Evolutionary conservation across 2,329 filamentous ascomycete species (phyloP).

Genomic region (Arthroderma uncinatum): DNA sequence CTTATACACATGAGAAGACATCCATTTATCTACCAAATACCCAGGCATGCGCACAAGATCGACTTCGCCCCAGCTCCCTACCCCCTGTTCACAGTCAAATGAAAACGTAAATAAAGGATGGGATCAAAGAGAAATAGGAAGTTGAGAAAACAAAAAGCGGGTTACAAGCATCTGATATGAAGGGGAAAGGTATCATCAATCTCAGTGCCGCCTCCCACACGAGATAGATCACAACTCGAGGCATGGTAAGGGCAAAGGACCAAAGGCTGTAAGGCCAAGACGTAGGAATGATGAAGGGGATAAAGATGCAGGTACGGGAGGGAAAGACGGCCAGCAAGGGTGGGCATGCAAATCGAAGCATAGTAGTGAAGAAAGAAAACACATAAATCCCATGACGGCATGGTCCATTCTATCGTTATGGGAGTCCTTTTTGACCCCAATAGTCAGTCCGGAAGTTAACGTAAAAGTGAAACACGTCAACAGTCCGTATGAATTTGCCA

Average conservation of each 20-base stretch:
- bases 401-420: background rate
- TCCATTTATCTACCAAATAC: conserved; percentile 2
- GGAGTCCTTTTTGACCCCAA: background rate
- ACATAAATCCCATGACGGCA: background rate
- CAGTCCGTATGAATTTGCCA: background rate
- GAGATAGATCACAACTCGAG: background rate
- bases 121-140: background rate
- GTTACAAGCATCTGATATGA: background rate
- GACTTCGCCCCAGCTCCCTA: background rate
- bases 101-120: background rate
- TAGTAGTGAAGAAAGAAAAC: background rate
- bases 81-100: conserved; percentile 1
- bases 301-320: background rate
- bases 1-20: background rate
- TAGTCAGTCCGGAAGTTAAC: background rate
- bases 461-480: background rate
- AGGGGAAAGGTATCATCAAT: background rate
- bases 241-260: background rate
- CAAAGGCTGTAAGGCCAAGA: background rate
- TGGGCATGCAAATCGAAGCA: background rate
- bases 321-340: background rate
- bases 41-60: background rate
- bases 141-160: background rate
- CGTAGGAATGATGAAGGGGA: background rate
- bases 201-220: background rate